phyloP scores from a whole-genome alignment of 805 yeast species.

The Candida succiphila region DNA sequence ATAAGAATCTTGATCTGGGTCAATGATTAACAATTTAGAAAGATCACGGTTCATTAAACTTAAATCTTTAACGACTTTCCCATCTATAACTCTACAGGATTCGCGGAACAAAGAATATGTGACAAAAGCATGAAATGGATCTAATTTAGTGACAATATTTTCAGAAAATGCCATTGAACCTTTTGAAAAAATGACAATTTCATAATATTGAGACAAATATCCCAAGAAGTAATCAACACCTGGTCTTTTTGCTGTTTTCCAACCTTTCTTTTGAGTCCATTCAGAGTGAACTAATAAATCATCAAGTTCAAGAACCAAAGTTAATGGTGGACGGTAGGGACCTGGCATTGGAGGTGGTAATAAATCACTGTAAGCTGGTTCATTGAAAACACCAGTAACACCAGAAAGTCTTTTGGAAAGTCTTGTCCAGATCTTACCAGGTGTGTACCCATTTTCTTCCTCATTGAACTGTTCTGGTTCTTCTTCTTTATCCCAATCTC shows the following conservation, averaged over 20 bases:
- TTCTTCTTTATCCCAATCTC: slow-evolving; percentile 81
- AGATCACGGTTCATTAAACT: slow-evolving; percentile 86
- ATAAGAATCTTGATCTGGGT: slow-evolving; percentile 62
- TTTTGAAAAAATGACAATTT: slow-evolving; percentile 83
- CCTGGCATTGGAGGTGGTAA: slow-evolving; percentile 89
- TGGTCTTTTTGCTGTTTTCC: slow-evolving; percentile 99
- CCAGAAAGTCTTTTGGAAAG: slow-evolving; percentile 62
- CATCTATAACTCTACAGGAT: slow-evolving; percentile 83
- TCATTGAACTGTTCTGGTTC: slow-evolving; percentile 34
- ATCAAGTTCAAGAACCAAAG: slow-evolving; percentile 82
- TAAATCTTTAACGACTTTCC: slow-evolving; percentile 83
- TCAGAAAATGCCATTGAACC: slow-evolving; percentile 82
- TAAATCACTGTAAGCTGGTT: slow-evolving; percentile 88
- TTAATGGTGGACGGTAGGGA: slow-evolving; percentile 85
- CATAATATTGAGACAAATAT: slow-evolving; percentile 90
- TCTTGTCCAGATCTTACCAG: slow-evolving; percentile 57
- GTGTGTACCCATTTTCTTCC: slow-evolving; percentile 61
- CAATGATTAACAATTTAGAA: slow-evolving; percentile 70
- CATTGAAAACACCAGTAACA: slow-evolving; percentile 75
- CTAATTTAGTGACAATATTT: slow-evolving; percentile 76
- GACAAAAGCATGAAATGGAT: slow-evolving; percentile 85
- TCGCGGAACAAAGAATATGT: slow-evolving; percentile 85
- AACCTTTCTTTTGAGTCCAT: slow-evolving; percentile 87
- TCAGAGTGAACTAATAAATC: slow-evolving; percentile 85
- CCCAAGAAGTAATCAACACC: slow-evolving; percentile 96